phyloP scores from a whole-genome alignment of 2,329 filamentous ascomycete genomes.

The Apiospora kogelbergensis region DNA sequence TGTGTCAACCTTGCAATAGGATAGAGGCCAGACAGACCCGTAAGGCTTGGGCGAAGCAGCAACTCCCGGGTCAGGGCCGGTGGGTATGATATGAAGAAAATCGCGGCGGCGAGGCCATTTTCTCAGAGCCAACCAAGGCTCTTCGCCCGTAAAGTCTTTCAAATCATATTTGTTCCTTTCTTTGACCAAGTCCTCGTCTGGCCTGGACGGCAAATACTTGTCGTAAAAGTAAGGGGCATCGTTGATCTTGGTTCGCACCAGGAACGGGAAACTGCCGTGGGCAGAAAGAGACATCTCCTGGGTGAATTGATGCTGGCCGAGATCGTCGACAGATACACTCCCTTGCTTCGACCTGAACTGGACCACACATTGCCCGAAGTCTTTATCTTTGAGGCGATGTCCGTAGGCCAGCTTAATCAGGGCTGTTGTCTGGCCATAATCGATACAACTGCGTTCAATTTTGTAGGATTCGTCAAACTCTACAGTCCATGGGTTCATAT shows the following conservation, averaged over 20 bases:
- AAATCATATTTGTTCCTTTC: slow-evolving; percentile 23
- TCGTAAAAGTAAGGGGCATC: slow-evolving; percentile 42
- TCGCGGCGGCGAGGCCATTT: slow-evolving; percentile 57
- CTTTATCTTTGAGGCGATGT: slow-evolving; percentile 43
- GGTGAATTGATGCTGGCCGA: slow-evolving; percentile 17
- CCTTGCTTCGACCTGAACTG: slow-evolving; percentile 33
- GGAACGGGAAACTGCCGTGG: slow-evolving; percentile 22
- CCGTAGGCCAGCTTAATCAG: slow-evolving; percentile 48
- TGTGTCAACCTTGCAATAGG: slow-evolving; percentile 49
- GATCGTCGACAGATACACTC: slow-evolving; percentile 21
- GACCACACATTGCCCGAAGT: slow-evolving; percentile 41
- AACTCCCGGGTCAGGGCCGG: slow-evolving; percentile 9
- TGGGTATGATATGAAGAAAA: slow-evolving; percentile 49
- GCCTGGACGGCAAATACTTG: slow-evolving; percentile 43
- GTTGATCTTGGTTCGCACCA: slow-evolving; percentile 40
- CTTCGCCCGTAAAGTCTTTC: slow-evolving; percentile 40
- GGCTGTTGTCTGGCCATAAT: slow-evolving; percentile 43
- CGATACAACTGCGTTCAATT: slow-evolving; percentile 18
- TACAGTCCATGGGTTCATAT: slow-evolving; percentile 37
- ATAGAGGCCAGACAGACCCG: slow-evolving; percentile 43
- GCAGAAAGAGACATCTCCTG: slow-evolving; percentile 8
- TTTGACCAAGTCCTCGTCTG: slow-evolving; percentile 40
- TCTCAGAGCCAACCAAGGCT: slow-evolving; percentile 47
- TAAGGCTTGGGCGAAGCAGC: slow-evolving; percentile 39
- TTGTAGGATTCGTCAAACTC: slow-evolving; percentile 23